A percentile compares a stretch with the other conserved stretches of the same genome.
phyloP scores from a whole-genome alignment of 2,329 filamentous ascomycete species.

The Cordyceps cicadae region DNA sequence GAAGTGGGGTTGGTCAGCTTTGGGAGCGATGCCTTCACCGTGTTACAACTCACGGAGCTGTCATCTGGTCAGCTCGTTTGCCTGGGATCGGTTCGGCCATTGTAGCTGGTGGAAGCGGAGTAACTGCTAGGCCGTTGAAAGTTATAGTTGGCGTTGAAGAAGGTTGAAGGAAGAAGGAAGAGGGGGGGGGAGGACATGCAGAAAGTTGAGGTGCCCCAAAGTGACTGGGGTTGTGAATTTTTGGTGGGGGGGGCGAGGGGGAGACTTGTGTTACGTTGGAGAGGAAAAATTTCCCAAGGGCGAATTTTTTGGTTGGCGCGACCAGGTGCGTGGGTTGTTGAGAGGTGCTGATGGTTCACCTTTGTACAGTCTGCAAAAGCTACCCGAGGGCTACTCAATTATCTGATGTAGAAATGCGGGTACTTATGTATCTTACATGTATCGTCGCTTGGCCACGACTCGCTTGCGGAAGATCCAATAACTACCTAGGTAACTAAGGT shows the following conservation, averaged over 20 bases:
- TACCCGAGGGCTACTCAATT: neutral
- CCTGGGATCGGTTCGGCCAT: conserved; percentile 59
- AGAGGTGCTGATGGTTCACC: neutral
- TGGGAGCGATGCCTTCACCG: conserved; percentile 22
- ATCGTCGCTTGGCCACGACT: too few species aligned
- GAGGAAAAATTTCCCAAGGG: conserved; percentile 27
- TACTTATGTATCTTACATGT: too few species aligned
- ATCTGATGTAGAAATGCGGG: neutral
- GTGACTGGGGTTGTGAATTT: conserved; percentile 28
- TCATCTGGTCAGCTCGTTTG: conserved; percentile 48
- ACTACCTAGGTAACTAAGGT: too few species aligned
- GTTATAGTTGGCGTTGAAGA: conserved; percentile 16
- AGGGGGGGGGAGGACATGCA: conserved; percentile 23
- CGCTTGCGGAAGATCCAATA: too few species aligned
- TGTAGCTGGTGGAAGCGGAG: conserved; percentile 25
- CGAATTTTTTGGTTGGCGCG: conserved; percentile 16
- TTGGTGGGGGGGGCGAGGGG: conserved; percentile 25
- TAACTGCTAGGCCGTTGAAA: conserved; percentile 9
- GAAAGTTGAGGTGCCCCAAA: conserved; percentile 25
- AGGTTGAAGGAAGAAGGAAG: conserved; percentile 16
- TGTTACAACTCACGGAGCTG: conserved; percentile 47
- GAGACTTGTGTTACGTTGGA: conserved; percentile 12
- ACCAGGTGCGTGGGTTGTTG: conserved; percentile 8
- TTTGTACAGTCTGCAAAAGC: neutral
- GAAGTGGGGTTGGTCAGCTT: conserved; percentile 34